phyloP scores from a whole-genome alignment of 2,329 filamentous ascomycete species.

The Clarireedia paspali region DNA sequence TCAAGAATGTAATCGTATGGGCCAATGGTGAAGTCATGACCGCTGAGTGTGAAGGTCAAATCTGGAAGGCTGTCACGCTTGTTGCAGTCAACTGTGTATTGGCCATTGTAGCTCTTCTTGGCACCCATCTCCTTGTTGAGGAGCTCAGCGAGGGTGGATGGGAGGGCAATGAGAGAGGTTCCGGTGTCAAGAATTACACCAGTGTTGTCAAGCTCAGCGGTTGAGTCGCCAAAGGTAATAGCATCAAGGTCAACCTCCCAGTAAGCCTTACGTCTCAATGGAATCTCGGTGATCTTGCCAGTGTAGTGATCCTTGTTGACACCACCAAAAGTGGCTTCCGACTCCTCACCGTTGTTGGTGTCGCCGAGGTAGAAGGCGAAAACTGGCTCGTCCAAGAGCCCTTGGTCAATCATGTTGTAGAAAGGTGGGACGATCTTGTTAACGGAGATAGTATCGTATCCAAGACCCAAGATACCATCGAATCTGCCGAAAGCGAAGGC shows the following conservation, averaged over 20 bases:
- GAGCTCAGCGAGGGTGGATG: slow-evolving; percentile 84
- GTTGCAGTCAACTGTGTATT: slow-evolving; percentile 88
- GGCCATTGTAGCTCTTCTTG: slow-evolving; percentile 95
- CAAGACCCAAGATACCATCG: slow-evolving; percentile 91
- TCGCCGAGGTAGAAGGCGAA: slow-evolving; percentile 95
- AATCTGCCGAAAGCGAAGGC: slow-evolving; percentile 97
- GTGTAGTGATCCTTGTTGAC: slow-evolving; percentile 72
- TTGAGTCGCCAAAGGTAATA: slow-evolving; percentile 79
- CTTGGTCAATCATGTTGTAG: slow-evolving; percentile 91
- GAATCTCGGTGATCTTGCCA: slow-evolving; percentile 87
- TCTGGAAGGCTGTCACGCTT: slow-evolving; percentile 81
- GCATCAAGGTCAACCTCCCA: slow-evolving; percentile 97
- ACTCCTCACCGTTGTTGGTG: slow-evolving; percentile 59
- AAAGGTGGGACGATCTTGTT: slow-evolving; percentile 92
- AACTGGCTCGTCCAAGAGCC: slow-evolving; percentile 80
- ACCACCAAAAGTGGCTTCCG: slow-evolving; percentile 85
- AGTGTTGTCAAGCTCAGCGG: slow-evolving; percentile 85
- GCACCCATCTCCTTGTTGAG: slow-evolving; percentile 97
- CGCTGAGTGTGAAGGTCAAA: slow-evolving; percentile 81
- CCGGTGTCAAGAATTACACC: slow-evolving; percentile 97
- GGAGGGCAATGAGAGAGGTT: slow-evolving; percentile 94
- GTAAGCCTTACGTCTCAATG: slow-evolving; percentile 96
- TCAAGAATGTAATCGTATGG: slow-evolving; percentile 94
- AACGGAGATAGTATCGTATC: slow-evolving; percentile 94
- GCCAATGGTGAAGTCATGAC: slow-evolving; percentile 86